Base-by-base conservation (phyloP, 345 rosid genomes). In the Salix dunnii region DNA sequence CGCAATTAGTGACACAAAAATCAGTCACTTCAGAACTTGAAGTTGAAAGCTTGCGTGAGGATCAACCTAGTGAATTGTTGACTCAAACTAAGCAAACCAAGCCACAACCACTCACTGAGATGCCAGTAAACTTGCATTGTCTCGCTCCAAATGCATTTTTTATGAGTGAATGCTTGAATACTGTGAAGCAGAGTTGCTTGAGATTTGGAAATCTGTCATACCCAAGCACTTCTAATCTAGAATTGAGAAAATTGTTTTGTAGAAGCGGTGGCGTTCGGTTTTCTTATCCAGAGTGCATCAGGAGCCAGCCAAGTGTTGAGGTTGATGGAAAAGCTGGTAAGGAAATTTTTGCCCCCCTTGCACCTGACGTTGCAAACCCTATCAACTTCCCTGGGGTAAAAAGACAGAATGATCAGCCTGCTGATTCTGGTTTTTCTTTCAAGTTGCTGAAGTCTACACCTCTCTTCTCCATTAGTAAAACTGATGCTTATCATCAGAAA, bases 141-240 rank as follows among this genome's bases (percentile, higher is more conserved):
- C 70, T 49, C 46, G 77, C 74, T 60, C 31, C 35, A 21, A 68
- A 76, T 80, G 14, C 53, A 20, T 38, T 33, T 21, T 72, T 58
- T 72, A 64, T 30, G 35, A 40, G 42, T 20, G 53, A 68, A 55
- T 76, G 70, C 71, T 43, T 71, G 53, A 68, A 46, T 62, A 58
- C 27, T 38, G 70, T 72, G 46, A 46, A 67, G 67, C 65, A 40
- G 23, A 76, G 42, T 18, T 30, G 23, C 77, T 38, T 61, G 46
- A 49, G 55, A 27, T 55, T 73, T 25, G 33, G 80, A 70, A 73
- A 42, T 68, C 64, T 17, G 71, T 33, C 25, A 7, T 30, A 10
- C 64, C 72, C 61, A 33, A 68, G 17, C 63, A 62, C 13, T 43
- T 36, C 42, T 11, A 36, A 23, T 42, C 33, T 18, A 14, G 46